Base-by-base conservation (phyloP, 352 stramenopile species). In the Phytophthora cactorum region DNA sequence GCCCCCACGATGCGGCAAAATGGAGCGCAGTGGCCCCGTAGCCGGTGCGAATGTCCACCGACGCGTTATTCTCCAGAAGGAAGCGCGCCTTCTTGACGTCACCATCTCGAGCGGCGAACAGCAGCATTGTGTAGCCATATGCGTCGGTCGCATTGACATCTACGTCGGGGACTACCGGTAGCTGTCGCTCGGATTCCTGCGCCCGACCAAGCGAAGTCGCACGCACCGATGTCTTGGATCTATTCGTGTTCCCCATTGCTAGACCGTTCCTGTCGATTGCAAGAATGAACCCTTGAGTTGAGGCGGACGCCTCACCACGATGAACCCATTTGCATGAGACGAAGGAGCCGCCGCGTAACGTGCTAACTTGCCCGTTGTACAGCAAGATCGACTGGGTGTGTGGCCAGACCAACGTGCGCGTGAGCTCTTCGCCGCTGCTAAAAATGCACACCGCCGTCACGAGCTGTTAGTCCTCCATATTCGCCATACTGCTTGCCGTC, bases 1-100 rank as follows among this genome's bases (percentile, higher is more conserved):
- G 41, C 14, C 52, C 59, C 45, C 58, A 63, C 4, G 59, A 72
- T 0, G 65, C 59, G 25, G 65, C 65, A 29, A 72, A 63, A 17
- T 72, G 65, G 36, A 72, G 59, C 17, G 65, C 34, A 12, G 65
- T 72, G 31, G 58, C 59, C 15, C 65, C 57, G 52, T 72, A 63
- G 52, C 25, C 34, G 59, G 64, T 68, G 27, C 58, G 44, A 34
- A 50, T 17, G 46, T 68, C 46, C 11, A 68, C 59, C 11, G 51
- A 50, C 39, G 64, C 64, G 25, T 71, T 56, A 52, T 71, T 61
- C 27, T 52, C 51, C 25, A 71, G 43, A 9, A 71, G 36, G 29
- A 71, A 67, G 44, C 43, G 57, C 50, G 61, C 50, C n/a, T 27
- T 49, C 46, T 62, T 67, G 43, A 49, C 5, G 22, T 71, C 51